Base-by-base conservation (phyloP, 2,329 filamentous ascomycete species). In the Exophiala spinifera region DNA sequence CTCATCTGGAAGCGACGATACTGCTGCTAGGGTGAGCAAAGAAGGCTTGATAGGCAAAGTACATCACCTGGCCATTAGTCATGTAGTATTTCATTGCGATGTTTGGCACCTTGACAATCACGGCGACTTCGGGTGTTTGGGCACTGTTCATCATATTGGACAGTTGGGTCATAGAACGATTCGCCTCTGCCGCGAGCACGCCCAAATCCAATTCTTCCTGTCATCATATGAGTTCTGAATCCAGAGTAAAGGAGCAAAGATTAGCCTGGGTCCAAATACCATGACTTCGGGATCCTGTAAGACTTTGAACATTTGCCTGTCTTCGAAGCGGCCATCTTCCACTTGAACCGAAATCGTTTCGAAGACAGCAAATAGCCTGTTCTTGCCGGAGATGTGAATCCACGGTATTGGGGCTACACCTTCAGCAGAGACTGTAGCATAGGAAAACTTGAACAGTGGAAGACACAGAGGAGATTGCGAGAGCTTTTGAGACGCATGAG, bases 1-100 rank as follows among this genome's bases (percentile, higher is more conserved):
- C 74, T 75, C 54, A 76, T 65, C 51, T 77, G 74, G 17, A 77
- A 75, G 6, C 74, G 71, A 23, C 72, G 71, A 15, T 72, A 63
- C 74, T 77, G 54, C 11, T 11, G n/a, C 19, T 31, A 3, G n/a
- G 19, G 51, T 60, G 46, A 67, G 63, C 46, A 60, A 54, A 15
- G 40, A 53, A 57, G 25, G 48, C 36, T 53, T n/a, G 14, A 15
- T 23, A 31, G 47, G 23, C 60, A 60, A 40, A 55, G 56, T 15
- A 14, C 15, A 43, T 57, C 64, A 69, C 70, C 64, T 66, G 63
- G 61, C 64, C 58, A 52, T 63, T 60, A 52, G 51, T 54, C 60
- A 63, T 59, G 36, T 69, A 70, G 60, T 74, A 76, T 56, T 74
- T 75, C 39, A 77, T 67, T 21, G 74, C 74, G 34, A 77, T 65